Evolutionary conservation across 176 grass and related monocot species (phyloP).

Genomic region (Otatea glauca): DNA sequence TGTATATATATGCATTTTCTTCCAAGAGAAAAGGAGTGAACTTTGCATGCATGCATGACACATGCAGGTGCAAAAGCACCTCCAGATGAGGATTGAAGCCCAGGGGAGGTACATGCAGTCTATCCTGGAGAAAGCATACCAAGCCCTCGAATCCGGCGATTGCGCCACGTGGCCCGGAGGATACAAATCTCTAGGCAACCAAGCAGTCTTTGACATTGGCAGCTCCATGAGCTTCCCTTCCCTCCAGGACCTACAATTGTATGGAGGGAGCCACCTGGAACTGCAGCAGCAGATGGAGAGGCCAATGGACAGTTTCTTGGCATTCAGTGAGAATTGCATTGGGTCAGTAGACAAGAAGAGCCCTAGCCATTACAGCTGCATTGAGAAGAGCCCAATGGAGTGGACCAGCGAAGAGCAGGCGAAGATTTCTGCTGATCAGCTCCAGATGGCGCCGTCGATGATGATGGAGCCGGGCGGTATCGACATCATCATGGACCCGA

Average conservation of each 20-base stretch:
- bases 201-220: conserved; percentile 51
- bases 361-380: conserved; percentile 52
- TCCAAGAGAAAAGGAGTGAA: conserved; percentile 22
- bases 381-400: conserved; percentile 66
- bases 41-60: conserved; percentile 40
- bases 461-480: conserved; percentile 22
- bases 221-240: conserved; percentile 65
- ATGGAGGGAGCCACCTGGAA: conserved; percentile 69
- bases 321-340: conserved; percentile 48
- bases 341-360: conserved; percentile 52
- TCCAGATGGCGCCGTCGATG: conserved; percentile 48
- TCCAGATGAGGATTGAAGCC: conserved; percentile 94
- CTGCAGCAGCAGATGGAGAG: conserved; percentile 71
- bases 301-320: conserved; percentile 63
- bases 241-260: conserved; percentile 74
- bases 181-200: conserved; percentile 65
- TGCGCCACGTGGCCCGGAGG: conserved; percentile 40
- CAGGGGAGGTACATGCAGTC: conserved; percentile 99
- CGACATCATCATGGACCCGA: conserved; percentile 57
- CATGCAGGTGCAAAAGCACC: conserved; percentile 85
- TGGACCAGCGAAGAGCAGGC: conserved; percentile 62
- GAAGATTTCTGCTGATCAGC: conserved; percentile 51
- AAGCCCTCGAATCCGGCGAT: conserved; percentile 55
- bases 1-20: conserved; percentile 40
- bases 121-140: conserved; percentile 90